Conservation (phyloP, 306 rosid species). For the Vicia villosa region DNA sequence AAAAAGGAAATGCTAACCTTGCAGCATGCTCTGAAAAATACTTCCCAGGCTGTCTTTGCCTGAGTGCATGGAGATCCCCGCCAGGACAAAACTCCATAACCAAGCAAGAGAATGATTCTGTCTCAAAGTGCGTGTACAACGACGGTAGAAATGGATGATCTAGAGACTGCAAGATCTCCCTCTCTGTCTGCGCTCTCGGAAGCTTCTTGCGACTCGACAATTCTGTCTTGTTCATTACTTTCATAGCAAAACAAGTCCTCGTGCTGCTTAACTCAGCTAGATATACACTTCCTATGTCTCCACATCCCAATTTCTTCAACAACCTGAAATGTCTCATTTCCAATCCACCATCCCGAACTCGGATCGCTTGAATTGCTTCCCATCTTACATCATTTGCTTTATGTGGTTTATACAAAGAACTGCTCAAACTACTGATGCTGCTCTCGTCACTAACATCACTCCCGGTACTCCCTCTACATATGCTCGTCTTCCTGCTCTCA, state of each 20-base stretch:
- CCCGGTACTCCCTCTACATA: constrained; percentile 85
- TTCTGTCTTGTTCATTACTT: constrained; percentile 84
- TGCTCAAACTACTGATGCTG: constrained; percentile 79
- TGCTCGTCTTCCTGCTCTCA: constrained; percentile 85
- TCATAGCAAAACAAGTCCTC: constrained; percentile 89
- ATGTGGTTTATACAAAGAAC: constrained; percentile 81
- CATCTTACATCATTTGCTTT: constrained; percentile 85
- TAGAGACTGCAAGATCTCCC: constrained; percentile 90
- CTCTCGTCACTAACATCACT: constrained; percentile 89
- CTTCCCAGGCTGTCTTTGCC: constrained; percentile 90
- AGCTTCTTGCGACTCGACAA: constrained; percentile 86
- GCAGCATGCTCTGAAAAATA: constrained; percentile 90
- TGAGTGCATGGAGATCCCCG: constrained; percentile 86
- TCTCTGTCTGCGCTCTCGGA: constrained; percentile 83
- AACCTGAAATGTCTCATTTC: constrained; percentile 81
- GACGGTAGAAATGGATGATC: constrained; percentile 99
- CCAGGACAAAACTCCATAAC: constrained; percentile 98
- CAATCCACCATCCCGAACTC: constrained; percentile 64
- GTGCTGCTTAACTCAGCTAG: constrained; percentile 82
- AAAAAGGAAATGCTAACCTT: constrained; percentile 59
- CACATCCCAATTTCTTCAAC: constrained; percentile 81
- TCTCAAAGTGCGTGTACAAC: constrained; percentile 80
- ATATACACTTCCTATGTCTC: constrained; percentile 91
- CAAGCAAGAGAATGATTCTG: constrained; percentile 80
- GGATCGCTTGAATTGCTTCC: constrained; percentile 88